phyloP scores from a whole-genome alignment of 768 basidiomycete species.

The Lenzites betulinus region DNA sequence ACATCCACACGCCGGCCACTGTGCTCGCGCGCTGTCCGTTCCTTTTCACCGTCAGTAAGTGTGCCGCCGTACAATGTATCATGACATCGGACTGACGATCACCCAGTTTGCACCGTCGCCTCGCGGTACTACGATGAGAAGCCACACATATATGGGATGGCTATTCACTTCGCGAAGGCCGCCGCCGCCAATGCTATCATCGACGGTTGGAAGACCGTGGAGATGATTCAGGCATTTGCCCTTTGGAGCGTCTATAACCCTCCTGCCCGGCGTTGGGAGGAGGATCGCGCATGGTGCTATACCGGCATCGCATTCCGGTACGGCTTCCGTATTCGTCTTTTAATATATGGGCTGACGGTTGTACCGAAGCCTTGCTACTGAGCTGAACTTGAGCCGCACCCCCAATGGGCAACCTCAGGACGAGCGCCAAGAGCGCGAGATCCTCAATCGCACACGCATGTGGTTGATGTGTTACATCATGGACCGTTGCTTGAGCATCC shows the following conservation, averaged over 20 bases:
- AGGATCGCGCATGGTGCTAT: conserved; percentile 72
- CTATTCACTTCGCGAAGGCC: conserved; percentile 63
- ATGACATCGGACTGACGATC: conserved; percentile 10
- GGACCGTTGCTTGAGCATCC: conserved; percentile 73
- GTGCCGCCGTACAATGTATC: conserved; percentile 29
- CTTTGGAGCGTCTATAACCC: conserved; percentile 64
- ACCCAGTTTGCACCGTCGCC: conserved; percentile 65
- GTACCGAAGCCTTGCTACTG: conserved; percentile 60
- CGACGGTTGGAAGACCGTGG: conserved; percentile 66
- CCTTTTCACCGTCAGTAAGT: conserved; percentile 57
- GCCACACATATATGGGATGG: conserved; percentile 56
- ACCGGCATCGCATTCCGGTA: conserved; percentile 73
- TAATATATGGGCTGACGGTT: neutral
- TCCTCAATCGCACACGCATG: conserved; percentile 68
- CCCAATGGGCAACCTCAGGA: conserved; percentile 41
- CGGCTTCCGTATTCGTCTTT: neutral
- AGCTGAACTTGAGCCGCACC: conserved; percentile 66
- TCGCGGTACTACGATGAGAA: conserved; percentile 62
- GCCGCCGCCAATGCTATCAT: conserved; percentile 60
- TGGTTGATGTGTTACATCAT: conserved; percentile 79
- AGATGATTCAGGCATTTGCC: conserved; percentile 77
- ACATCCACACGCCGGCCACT: conserved; percentile 53
- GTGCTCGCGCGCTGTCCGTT: conserved; percentile 59
- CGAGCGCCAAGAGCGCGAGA: conserved; percentile 63
- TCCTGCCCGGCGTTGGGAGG: conserved; percentile 65